Base-by-base conservation (phyloP, 2,329 filamentous ascomycete genomes). In the Aureobasidium sp. region DNA sequence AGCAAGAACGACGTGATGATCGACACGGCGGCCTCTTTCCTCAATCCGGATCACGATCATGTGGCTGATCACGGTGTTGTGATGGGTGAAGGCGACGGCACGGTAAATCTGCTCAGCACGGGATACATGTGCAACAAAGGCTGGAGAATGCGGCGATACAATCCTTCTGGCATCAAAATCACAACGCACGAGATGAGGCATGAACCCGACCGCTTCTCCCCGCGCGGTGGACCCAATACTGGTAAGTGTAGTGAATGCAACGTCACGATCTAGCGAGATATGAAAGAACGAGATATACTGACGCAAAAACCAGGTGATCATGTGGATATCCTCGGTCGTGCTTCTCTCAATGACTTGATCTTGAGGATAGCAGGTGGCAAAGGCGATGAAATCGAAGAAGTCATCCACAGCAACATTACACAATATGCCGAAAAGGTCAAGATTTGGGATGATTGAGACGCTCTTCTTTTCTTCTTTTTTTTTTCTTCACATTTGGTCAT, bases 81-180 rank as follows among this genome's bases (percentile, higher is more conserved):
- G 29, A 85, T 96, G 77, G 91, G 91, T 32, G 93, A 97, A 68
- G 93, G 93, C 3, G 93, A 98, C 62, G 93, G 93, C 1, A 98
- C 93, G 0, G 93, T 98, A 37, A 95, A 90, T 59, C 70, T 98
- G n/a, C 72, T 98, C 10, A 94, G 87, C 61, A 82, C 83, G 1
- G 93, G 91, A 2, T 98, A 97, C 68, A 97, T 98, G 93, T 98
- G 93, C 68, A 86, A 89, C 61, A 89, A 85, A 62, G 93, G 93
- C 3, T 98, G 93, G 93, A 83, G 84, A 55, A 86, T 96, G 69
- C 90, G 89, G 69, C 80, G 93, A 30, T 98, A 94, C 68, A 98
- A 98, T 63, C 93, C 93, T 0, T 86, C 89, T 0, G 84, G 85
- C 2, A 79, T 85, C 27, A 82, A 89, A 62, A 74, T 98, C 58